A percentile compares a stretch with the other conserved stretches of the same genome.
Conservation (phyloP, 2,329 filamentous ascomycete species). For the Iodosphaeria phyllophila region DNA sequence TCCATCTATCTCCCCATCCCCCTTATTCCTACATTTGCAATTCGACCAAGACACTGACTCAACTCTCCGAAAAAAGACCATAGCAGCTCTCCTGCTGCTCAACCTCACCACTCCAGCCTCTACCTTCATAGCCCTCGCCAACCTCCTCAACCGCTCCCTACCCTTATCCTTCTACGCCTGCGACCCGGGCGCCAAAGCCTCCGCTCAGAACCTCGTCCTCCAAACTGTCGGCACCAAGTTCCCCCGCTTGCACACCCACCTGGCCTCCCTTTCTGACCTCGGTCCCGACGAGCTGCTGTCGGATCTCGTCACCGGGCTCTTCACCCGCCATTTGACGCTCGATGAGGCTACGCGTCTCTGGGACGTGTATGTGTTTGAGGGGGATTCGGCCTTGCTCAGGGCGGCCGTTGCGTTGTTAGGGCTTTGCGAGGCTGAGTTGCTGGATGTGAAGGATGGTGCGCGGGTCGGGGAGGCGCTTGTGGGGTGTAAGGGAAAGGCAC, state of each 20-base stretch:
- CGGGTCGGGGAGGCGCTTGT: too few relatives aligned
- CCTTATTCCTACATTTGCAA: constrained; percentile 6
- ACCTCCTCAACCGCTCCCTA: constrained; percentile 58
- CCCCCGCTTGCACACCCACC: constrained; percentile 41
- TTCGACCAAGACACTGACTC: constrained; percentile 5
- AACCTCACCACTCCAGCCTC: constrained; percentile 45
- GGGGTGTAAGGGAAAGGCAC: too few relatives aligned
- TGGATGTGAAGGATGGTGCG: too few relatives aligned
- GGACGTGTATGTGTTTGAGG: constrained; percentile 73
- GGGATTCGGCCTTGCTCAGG: constrained; percentile 51
- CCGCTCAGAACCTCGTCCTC: constrained; percentile 51
- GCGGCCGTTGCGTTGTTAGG: constrained; percentile 56
- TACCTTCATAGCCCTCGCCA: constrained; percentile 55
- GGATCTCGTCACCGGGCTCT: constrained; percentile 43
- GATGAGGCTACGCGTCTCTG: constrained; percentile 57
- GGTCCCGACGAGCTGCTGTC: constrained; percentile 35
- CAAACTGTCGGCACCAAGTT: constrained; percentile 48
- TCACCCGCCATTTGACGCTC: constrained; percentile 42
- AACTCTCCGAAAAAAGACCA: too few relatives aligned
- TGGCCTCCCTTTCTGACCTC: constrained; percentile 30
- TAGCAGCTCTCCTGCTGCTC: constrained; percentile 55
- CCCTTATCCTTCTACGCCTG: constrained; percentile 58
- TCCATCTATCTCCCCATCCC: constrained; percentile 1
- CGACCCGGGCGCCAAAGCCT: constrained; percentile 48
- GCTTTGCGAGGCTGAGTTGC: too few relatives aligned